A percentile compares a stretch with the other conserved stretches of the same genome.
phyloP scores from a whole-genome alignment of 495 filamentous ascomycete genomes.

The Tuber melanosporum region DNA sequence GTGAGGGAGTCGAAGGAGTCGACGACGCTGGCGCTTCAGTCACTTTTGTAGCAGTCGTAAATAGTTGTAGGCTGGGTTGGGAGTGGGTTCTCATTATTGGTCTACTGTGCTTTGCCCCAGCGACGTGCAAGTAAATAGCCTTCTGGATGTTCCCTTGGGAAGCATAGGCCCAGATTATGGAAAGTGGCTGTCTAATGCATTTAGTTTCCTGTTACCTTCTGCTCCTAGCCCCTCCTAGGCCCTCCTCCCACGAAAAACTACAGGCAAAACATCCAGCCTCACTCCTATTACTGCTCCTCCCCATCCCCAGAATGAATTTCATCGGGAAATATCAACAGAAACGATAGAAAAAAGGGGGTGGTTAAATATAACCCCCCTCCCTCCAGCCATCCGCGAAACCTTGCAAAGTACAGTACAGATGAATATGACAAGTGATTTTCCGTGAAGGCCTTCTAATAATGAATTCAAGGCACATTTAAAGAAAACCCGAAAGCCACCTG shows the following conservation, averaged over 20 bases:
- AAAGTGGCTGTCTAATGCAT: background rate
- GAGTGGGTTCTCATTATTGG: background rate
- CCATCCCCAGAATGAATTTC: background rate
- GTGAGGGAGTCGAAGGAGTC: constrained; percentile 68
- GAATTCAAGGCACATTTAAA: background rate
- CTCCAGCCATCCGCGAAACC: background rate
- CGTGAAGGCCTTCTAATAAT: constrained; percentile 2
- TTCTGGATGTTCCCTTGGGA: background rate
- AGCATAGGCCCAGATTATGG: background rate
- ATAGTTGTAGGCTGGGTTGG: background rate
- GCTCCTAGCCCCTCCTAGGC: background rate
- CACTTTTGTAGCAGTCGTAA: constrained; percentile 44
- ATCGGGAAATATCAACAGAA: background rate
- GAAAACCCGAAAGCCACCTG: background rate
- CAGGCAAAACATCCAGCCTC: background rate
- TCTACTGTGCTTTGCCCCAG: background rate
- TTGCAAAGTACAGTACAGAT: background rate
- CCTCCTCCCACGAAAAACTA: background rate
- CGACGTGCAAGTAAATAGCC: background rate
- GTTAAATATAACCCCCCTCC: background rate
- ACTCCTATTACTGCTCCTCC: background rate
- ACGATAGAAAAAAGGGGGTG: background rate
- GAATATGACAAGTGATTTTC: background rate
- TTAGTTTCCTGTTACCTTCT: background rate
- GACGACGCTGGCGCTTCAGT: constrained; percentile 60